These are phyloP conservation scores for Bretziella fagacearum DNA, from an alignment of 2,329 filamentous ascomycete species.

Conservation along the genomic window DNA sequence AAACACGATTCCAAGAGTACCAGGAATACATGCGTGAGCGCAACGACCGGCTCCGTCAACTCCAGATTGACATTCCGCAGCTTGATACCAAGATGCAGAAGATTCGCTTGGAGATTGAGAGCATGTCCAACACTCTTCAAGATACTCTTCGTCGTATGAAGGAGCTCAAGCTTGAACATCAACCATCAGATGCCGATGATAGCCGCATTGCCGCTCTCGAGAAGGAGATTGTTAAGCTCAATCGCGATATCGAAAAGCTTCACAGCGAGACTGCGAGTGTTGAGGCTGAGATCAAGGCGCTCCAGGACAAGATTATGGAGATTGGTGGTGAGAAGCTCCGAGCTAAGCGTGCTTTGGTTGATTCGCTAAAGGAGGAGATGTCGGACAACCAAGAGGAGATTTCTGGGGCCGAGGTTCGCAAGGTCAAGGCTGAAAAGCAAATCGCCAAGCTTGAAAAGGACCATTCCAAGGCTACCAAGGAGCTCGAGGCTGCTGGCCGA, in stretches of 20 bases:
- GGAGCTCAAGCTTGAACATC: conserved; percentile 66
- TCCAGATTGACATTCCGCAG: conserved; percentile 63
- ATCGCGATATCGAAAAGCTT: conserved; percentile 64
- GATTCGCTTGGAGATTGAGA: conserved; percentile 73
- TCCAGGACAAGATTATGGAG: conserved; percentile 98
- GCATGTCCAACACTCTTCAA: conserved; percentile 63
- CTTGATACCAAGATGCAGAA: conserved; percentile 88
- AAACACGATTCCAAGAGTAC: conserved; percentile 67
- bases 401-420: conserved; percentile 71
- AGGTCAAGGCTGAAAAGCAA: conserved; percentile 87
- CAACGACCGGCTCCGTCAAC: conserved; percentile 52
- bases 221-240: conserved; percentile 58
- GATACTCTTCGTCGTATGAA: conserved; percentile 74
- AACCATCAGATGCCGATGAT: conserved; percentile 66
- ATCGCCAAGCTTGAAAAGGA: conserved; percentile 75
- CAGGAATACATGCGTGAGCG: conserved; percentile 71
- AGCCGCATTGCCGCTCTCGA: conserved; percentile 54
- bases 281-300: conserved; percentile 77
- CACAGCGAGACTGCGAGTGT: conserved; percentile 73
- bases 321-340: conserved; percentile 87
- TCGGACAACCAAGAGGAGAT: conserved; percentile 62
- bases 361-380: conserved; percentile 75
- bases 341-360: conserved; percentile 78
- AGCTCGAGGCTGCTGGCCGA: conserved; percentile 51
- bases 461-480: conserved; percentile 58